Percentiles rank a stretch among this genome's conserved stretches.
These are phyloP conservation scores for Arabidopsis thaliana DNA, from an alignment of 345 rosid species.

Conservation along the genomic window TAIR10.1 NC_003076.8:4591501-4592000, in stretches of 20 bases:
- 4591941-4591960: slow-evolving; percentile 78
- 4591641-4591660: slow-evolving; percentile 12
- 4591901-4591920: slow-evolving; percentile 92
- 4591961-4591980: slow-evolving; percentile 69
- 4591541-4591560: not conserved
- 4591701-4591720: slow-evolving; percentile 50
- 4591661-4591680: not conserved
- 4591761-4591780: slow-evolving; percentile 50
- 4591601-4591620: not conserved
- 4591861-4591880: slow-evolving; percentile 19
- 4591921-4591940: slow-evolving; percentile 85
- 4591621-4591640: slow-evolving; percentile 18
- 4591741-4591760: slow-evolving; percentile 70
- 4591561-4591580: not conserved
- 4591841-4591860: slow-evolving; percentile 32
- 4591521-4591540: not conserved
- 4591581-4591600: not conserved
- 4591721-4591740: slow-evolving; percentile 37
- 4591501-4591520: not conserved
- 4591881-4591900: slow-evolving; percentile 83
- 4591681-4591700: slow-evolving; percentile 31
- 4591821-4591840: slow-evolving; percentile 21
- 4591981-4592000: slow-evolving; percentile 64
- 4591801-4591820: slow-evolving; percentile 28
- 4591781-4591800: slow-evolving; percentile 45